Evolutionary conservation across 306 rosid genomes (phyloP).

Genomic region (Fragaria vesca): DNA sequence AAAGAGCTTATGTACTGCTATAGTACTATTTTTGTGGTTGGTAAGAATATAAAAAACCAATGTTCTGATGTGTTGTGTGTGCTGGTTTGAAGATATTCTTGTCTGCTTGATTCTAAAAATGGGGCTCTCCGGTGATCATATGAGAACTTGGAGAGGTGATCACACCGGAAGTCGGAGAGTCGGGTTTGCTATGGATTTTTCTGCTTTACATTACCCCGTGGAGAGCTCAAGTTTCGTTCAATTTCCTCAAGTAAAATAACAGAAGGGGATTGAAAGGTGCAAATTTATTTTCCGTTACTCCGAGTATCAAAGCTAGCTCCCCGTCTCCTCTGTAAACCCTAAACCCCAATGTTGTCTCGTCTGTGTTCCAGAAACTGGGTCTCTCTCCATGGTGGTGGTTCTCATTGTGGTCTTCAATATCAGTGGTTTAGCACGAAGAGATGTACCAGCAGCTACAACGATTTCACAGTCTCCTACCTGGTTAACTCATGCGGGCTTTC

Average conservation of each 20-base stretch:
- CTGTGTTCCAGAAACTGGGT: background rate
- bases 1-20: background rate
- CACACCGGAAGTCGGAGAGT: background rate
- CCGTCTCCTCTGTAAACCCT: no score
- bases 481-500: constrained; percentile 31
- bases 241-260: no score
- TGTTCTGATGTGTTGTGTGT: background rate
- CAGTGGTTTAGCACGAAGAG: background rate
- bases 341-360: background rate
- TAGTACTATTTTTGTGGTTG: background rate
- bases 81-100: background rate
- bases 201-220: background rate
- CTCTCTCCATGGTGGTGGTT: background rate
- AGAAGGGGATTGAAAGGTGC: no score
- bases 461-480: constrained; percentile 30
- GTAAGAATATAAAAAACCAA: constrained; percentile 2
- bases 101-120: background rate
- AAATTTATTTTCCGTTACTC: no score
- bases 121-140: background rate
- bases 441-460: background rate
- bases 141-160: no score
- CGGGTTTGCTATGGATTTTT: background rate
- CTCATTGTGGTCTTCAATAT: background rate
- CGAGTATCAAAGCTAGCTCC: no score
- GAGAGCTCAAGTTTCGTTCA: no score